A percentile compares a stretch with the other conserved stretches of the same genome.
These are phyloP conservation scores for Fusarium newnesense DNA, from an alignment of 2,329 filamentous ascomycete genomes.

Conservation along the genomic window DNA sequence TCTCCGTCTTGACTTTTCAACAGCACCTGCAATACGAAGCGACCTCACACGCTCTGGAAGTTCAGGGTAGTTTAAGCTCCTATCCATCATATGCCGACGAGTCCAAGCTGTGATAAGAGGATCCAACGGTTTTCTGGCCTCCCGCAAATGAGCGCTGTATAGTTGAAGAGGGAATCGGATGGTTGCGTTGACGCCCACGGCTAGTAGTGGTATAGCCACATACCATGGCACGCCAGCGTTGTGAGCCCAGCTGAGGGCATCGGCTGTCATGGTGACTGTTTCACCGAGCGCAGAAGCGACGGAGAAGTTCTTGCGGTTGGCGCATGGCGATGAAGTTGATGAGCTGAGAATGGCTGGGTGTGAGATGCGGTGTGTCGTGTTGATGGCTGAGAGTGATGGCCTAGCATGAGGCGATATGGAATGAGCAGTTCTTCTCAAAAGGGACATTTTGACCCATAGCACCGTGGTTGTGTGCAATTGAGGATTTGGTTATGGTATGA, in stretches of 20 bases:
- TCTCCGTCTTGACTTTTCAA: constrained; percentile 45
- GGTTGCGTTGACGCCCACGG: constrained; percentile 56
- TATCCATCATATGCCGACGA: constrained; percentile 37
- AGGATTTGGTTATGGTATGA: constrained; percentile 3
- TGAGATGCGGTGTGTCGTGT: constrained; percentile 7
- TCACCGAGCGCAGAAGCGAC: constrained; percentile 46
- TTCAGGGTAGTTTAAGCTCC: constrained; percentile 1
- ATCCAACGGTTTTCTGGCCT: constrained; percentile 44
- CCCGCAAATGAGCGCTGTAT: constrained; percentile 51
- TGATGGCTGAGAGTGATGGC: constrained; percentile 9
- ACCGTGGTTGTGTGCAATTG: constrained; percentile 1
- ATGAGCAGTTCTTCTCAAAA: constrained; percentile 23
- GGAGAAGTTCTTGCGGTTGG: constrained; percentile 47
- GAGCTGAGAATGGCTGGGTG: constrained; percentile 5
- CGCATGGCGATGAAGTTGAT: constrained; percentile 10
- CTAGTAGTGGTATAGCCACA: constrained; percentile 63
- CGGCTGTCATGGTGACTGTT: constrained; percentile 53
- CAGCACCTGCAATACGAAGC: constrained; percentile 40
- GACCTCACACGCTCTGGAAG: constrained; percentile 34
- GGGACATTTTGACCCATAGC: constrained; percentile 32
- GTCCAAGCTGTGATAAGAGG: constrained; percentile 49
- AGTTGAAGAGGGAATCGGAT: constrained; percentile 59
- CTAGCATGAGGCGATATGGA: constrained; percentile 23
- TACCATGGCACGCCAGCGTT: constrained; percentile 62
- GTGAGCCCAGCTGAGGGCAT: constrained; percentile 58